A percentile compares a stretch with the other conserved stretches of the same genome.
phyloP scores from a whole-genome alignment of 257 asterid species.

The Forsythia viridissima region DNA sequence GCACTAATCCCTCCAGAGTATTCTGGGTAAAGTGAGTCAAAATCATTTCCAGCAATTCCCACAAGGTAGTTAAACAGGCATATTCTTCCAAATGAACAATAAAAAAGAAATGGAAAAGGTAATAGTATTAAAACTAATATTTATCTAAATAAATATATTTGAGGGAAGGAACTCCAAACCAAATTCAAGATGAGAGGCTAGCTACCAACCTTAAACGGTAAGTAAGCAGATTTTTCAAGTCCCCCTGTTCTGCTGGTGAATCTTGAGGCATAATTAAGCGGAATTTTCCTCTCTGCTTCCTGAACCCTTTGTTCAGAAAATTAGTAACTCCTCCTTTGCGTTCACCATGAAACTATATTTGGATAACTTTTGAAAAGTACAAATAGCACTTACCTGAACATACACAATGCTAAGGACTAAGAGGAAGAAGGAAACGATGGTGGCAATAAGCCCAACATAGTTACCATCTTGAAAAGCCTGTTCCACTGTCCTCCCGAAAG shows the following conservation, averaged over 20 bases:
- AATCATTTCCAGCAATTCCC: not conserved
- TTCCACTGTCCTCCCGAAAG: constrained; percentile 90
- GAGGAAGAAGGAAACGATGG: constrained; percentile 67
- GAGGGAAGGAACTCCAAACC: not conserved
- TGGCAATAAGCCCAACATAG: constrained; percentile 77
- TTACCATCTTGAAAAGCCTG: constrained; percentile 87
- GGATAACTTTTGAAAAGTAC: constrained; percentile 11
- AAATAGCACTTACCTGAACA: constrained; percentile 66
- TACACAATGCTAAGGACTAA: constrained; percentile 94
- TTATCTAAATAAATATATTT: not conserved
- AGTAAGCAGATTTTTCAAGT: constrained; percentile 82
- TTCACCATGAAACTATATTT: not conserved
- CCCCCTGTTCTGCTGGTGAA: constrained; percentile 70
- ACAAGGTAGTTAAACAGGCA: not conserved
- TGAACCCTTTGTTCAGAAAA: constrained; percentile 32
- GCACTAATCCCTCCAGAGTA: not conserved
- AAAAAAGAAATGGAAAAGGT: not conserved
- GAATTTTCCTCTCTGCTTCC: constrained; percentile 99
- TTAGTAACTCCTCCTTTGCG: constrained; percentile 23
- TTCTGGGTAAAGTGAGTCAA: not conserved
- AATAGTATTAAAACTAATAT: not conserved
- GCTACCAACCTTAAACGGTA: constrained; percentile 82
- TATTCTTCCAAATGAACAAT: not conserved
- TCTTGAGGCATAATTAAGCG: constrained; percentile 87
- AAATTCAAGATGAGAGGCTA: constrained; percentile 10